These are phyloP conservation scores for Suillus bovinus DNA, from an alignment of 768 basidiomycete species.

Conservation along the genomic window DNA sequence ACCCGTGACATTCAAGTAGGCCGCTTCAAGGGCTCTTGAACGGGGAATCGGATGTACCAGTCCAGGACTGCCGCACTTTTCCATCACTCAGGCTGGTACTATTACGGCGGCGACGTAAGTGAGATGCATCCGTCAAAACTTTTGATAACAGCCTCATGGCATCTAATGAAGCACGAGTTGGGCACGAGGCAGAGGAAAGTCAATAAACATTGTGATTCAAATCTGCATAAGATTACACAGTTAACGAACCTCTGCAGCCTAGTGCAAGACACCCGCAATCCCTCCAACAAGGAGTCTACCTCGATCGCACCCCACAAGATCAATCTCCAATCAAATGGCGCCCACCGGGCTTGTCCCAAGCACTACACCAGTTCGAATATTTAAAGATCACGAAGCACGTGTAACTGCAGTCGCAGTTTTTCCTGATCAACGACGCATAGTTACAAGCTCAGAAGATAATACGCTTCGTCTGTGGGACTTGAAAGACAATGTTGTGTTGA, in stretches of 20 bases:
- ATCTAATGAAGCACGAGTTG: not conserved
- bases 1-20: no score
- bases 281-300: not conserved
- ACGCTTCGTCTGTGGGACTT: not conserved
- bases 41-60: no score
- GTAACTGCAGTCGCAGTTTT: not conserved
- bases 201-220: not conserved
- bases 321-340: not conserved
- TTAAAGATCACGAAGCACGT: not conserved
- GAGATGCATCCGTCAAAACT: not conserved
- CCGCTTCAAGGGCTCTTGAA: no score
- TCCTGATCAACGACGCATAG: not conserved
- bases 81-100: constrained; percentile 34
- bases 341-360: not conserved
- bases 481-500: not conserved
- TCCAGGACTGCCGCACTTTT: no score
- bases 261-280: not conserved
- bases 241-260: not conserved
- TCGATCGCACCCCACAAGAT: not conserved
- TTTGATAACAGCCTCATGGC: not conserved
- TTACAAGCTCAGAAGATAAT: not conserved
- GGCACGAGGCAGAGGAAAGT: not conserved
- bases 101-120: not conserved
- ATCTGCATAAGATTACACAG: not conserved
- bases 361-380: not conserved